A percentile compares a stretch with the other conserved stretches of the same genome.
These are phyloP conservation scores for Nigrograna mackinnonii DNA, from an alignment of 2,329 filamentous ascomycete species.

Conservation along the genomic window DNA sequence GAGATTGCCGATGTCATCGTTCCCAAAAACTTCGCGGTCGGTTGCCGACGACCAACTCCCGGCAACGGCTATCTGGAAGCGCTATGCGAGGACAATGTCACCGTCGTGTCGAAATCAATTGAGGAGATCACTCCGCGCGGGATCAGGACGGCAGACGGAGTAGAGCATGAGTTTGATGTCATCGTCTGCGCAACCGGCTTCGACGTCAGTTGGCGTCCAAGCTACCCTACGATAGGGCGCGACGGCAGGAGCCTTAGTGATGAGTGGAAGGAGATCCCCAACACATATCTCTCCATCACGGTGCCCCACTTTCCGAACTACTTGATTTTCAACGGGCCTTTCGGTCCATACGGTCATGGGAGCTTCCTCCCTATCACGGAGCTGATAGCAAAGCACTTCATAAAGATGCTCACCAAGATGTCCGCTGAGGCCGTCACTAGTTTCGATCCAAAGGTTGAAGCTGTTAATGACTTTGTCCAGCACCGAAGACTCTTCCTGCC, in stretches of 20 bases:
- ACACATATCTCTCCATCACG: too few species aligned
- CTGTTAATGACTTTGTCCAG: conserved; percentile 36
- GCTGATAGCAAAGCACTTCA: conserved; percentile 44
- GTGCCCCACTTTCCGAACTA: conserved; percentile 53
- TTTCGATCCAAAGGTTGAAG: conserved; percentile 37
- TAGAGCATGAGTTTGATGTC: conserved; percentile 27
- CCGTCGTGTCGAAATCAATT: conserved; percentile 24
- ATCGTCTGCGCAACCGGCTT: conserved; percentile 43
- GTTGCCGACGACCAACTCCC: conserved; percentile 18
- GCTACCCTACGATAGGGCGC: neutral
- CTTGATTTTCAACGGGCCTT: conserved; percentile 46
- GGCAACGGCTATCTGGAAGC: conserved; percentile 25
- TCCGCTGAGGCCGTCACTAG: conserved; percentile 48
- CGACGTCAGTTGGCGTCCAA: conserved; percentile 15
- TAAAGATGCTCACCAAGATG: conserved; percentile 43
- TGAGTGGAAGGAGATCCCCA: too few species aligned
- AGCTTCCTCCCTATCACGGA: conserved; percentile 47
- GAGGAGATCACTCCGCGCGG: neutral
- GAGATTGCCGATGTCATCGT: conserved; percentile 43
- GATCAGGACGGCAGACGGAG: conserved; percentile 9
- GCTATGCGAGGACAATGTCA: conserved; percentile 36
- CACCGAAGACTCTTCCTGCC: conserved; percentile 43
- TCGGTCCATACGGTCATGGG: conserved; percentile 45
- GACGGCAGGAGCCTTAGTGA: too few species aligned
- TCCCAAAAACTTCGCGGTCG: conserved; percentile 40